Evolutionary conservation across 1,139 yeast species (phyloP), one percentile per base, ranked within the genome.

Genomic region (Candida albicans): DNA sequence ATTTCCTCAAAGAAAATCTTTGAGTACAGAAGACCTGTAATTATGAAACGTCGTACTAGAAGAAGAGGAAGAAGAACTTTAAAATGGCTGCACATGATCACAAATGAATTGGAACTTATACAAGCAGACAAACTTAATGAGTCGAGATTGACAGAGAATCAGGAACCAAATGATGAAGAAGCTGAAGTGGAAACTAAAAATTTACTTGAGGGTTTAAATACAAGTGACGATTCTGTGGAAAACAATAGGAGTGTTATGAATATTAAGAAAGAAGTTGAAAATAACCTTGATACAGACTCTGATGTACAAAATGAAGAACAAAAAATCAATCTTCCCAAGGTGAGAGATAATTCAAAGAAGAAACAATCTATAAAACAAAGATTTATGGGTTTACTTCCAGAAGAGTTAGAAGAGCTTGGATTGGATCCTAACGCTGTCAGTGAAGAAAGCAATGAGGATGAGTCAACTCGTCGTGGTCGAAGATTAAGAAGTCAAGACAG

Each of bases 301-400:
- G n/a, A 27, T 27, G 8, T 10, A 4, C 29, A 9, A 27, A n/a
- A 27, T 10, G 29, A 27, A 27, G 7, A 9, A 27, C 29, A 9
- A 27, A 27, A 4, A 27, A n/a, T n/a, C 8, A 27, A 7, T 27
- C 29, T 27, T 27, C 29, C 10, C 3, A 27, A 27, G 10, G 8
- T 4, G 4, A 10, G n/a, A 10, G 8, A 27, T 27, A n/a, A 4
- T 27, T n/a, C 29, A 10, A n/a, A 27, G 7, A 27, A 4, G 10
- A n/a, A 27, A 27, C 29, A 4, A 25, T 22, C 27, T 9, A 37
- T 13, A 8, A 31, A 31, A 31, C 31, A 35, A 8, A 30, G 24
- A 9, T 25, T 40, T 28, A 5, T 40, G 8, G 42, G 42, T 3
- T 40, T 40, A 26, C 39, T 35, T 15, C 22, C 35, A 2, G 35